Evolutionary conservation across 1,139 yeast species (phyloP).

Genomic region (Yamadazyma spencermartinsiae): DNA sequence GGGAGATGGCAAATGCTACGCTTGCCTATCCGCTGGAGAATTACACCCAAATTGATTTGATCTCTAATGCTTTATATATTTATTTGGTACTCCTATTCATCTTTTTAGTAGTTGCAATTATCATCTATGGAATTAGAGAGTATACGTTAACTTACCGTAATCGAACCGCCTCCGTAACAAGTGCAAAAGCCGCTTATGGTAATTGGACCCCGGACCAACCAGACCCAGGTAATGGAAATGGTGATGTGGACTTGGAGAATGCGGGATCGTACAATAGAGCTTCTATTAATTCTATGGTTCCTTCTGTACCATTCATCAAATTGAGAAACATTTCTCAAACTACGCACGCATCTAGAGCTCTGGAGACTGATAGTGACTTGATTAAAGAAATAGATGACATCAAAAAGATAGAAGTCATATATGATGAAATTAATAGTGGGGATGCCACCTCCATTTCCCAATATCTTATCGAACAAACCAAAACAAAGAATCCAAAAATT

Average conservation of each 20-base stretch:
- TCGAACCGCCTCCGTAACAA: slow-evolving; percentile 6
- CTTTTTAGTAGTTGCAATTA: slow-evolving; percentile 22
- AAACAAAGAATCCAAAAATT: slow-evolving; percentile 3
- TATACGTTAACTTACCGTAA: slow-evolving; percentile 21
- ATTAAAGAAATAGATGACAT: slow-evolving; percentile 15
- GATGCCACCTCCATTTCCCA: slow-evolving; percentile 6
- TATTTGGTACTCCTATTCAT: slow-evolving; percentile 26
- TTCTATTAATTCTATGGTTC: slow-evolving; percentile 1
- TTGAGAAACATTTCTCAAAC: slow-evolving; percentile 5
- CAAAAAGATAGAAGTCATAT: slow-evolving; percentile 12
- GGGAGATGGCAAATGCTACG: not conserved
- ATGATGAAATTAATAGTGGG: slow-evolving; percentile 15
- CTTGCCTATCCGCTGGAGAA: not conserved
- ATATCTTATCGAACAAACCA: slow-evolving; percentile 4
- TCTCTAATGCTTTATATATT: slow-evolving; percentile 31
- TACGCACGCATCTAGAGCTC: slow-evolving; percentile 6
- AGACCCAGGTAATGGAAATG: slow-evolving; percentile 3
- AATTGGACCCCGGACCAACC: slow-evolving; percentile 7
- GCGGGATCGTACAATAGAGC: slow-evolving; percentile 9
- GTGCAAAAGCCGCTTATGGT: slow-evolving; percentile 1
- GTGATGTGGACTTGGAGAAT: slow-evolving; percentile 9
- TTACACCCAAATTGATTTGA: slow-evolving; percentile 17
- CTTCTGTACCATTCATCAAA: slow-evolving; percentile 3
- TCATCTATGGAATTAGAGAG: slow-evolving; percentile 29
- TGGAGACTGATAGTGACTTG: slow-evolving; percentile 3